Base-by-base conservation (phyloP, 805 yeast species). In the Gaillardinia entomophila region DNA sequence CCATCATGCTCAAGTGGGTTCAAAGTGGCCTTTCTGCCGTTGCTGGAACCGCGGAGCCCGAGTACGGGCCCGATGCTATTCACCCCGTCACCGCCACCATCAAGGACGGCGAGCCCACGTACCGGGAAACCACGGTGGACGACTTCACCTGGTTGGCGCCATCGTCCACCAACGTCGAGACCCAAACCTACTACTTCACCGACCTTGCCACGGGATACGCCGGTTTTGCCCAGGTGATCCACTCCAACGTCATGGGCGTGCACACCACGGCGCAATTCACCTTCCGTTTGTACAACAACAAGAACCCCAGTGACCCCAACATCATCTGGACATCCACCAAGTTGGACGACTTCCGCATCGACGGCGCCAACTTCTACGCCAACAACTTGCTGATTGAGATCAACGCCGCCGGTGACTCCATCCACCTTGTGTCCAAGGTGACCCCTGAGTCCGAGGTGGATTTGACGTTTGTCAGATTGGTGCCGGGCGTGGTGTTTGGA, bases 31-130 rank as follows among this genome's bases (percentile, higher is more conserved):
- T 84, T 33, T 85, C 97, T n/a, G 92, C 94, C 4, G 92, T 88
- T 28, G 90, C 97, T 4, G 98, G 98, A 34, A 77, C 95, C 10
- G 96, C 96, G 2, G 98, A 92, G 59, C 98, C 98, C 16, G 95
- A 83, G 53, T 92, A 92, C 51, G 98, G 98, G 33, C 73, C 82
- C 26, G 96, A 82, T 31, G 94, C 95, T 26, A 85, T 92, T 45
- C 90, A 82, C 50, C 75, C 97, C n/a, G 77, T 89, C 36, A 75
- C 83, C 26, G 75, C 74, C 24, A 55, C 76, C 28, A 76, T 81
- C 28, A 37, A 39, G 16, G 18, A 19, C 30, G 40, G 34, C 14
- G 50, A 48, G 13, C 68, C 70, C 25, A 45, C 51, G 15, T 84
- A 64, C 48, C 68, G 79, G 18, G 69, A 63, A 15, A 73, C 92